phyloP scores from a whole-genome alignment of 805 yeast genomes.

The Yamadazyma nakazawae region DNA sequence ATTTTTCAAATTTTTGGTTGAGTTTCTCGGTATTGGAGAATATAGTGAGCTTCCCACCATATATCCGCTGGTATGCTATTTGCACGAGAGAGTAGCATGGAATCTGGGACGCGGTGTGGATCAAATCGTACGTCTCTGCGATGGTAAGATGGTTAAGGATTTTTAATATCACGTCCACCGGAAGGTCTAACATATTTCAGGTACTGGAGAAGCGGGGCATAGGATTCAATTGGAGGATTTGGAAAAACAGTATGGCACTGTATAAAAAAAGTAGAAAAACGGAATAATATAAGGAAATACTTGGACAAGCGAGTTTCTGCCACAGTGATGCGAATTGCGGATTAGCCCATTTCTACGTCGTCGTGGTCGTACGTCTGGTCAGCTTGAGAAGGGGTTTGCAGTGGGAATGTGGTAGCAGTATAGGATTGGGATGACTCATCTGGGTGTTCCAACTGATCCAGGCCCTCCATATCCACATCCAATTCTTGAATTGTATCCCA shows the following conservation, averaged over 20 bases:
- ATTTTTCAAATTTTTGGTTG: constrained; percentile 11
- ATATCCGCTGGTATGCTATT: constrained; percentile 20
- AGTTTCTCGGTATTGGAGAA: constrained; percentile 9
- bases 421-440: background rate
- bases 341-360: background rate
- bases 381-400: too few relatives aligned
- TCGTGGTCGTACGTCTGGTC: background rate
- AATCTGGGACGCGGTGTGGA: background rate
- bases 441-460: background rate
- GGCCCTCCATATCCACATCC: constrained; percentile 23
- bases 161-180: constrained; percentile 6
- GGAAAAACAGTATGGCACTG: background rate
- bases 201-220: background rate
- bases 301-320: too few relatives aligned
- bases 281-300: too few relatives aligned
- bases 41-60: constrained; percentile 17
- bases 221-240: background rate
- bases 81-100: background rate
- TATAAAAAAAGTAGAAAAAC: background rate
- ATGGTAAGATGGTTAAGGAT: constrained; percentile 9
- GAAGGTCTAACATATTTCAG: background rate
- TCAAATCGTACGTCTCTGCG: constrained; percentile 9
- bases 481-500: constrained; percentile 30
- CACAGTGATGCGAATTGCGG: background rate
- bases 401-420: background rate